Base-by-base conservation (phyloP, 441 rosid genomes). In the Gossypium gossypioides region DNA sequence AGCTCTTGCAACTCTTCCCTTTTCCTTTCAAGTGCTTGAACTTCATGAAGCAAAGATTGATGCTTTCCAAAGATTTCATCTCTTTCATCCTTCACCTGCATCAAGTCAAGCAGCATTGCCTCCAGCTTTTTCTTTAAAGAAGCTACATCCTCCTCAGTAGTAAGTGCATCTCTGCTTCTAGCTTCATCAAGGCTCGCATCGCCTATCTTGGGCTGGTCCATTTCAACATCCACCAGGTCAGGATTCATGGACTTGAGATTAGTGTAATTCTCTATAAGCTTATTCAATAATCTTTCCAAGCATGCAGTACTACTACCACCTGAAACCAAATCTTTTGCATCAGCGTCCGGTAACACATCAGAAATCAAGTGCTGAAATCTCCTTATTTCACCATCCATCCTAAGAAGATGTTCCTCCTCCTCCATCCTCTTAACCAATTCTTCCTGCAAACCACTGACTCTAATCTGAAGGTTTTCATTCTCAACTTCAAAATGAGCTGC, bases 41-140 rank as follows among this genome's bases (percentile, higher is more conserved):
- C 79, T 83, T 92, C 89, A 81, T 78, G 77, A 75, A 84, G 68
- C 76, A 91, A 77, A 56, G 88, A 82, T 74, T 86, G 89, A 72
- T 84, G 89, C 79, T 83, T 85, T 80, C 83, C 90, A 81, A 83
- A 42, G 71, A 80, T 83, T 69, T 62, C 76, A 76, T 94, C 96
- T 81, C 91, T 88, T 78, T 94, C 98, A 81, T 84, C 97, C 81
- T 82, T 87, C 74, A 85, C 80, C 64, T 63, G 77, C 77, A 72
- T 81, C 76, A 91, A 84, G 27, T 87, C 89, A 77, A 44, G 77
- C 81, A 87, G 67, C 71, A 85, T 86, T 54, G 85, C 91, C 72
- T 87, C 96, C 83, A 94, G 81, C 81, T 94, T 86, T 79, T 88
- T 86, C 82, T 82, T 84, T 82, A 91, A 82, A 77, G 76, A 72